Base-by-base conservation (phyloP, 495 filamentous ascomycete species). In the Xylaria grammica region DNA sequence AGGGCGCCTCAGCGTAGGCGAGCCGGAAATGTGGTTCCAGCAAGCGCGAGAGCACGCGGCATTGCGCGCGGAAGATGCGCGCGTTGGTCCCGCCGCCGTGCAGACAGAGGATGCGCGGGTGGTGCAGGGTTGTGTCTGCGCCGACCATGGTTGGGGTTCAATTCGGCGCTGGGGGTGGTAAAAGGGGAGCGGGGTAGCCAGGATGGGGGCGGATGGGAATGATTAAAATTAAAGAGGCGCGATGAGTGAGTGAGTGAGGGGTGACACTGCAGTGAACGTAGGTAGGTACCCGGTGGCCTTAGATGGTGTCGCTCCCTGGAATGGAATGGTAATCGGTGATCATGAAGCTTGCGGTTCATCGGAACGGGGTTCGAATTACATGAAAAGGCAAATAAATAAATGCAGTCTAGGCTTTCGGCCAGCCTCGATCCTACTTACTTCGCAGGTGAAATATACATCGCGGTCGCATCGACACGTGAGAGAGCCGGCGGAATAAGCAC, bases 21-120 rank as follows among this genome's bases (percentile, higher is more conserved):
- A 89, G 76, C 9, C 87, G 82, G 73, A 90, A 90, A 51, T 77
- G 65, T 4, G 75, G 67, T 6, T 66, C 50, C 3, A 91, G 81
- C 10, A 59, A 63, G n/a, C 65, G 61, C 36, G 74, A 73, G 13
- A 90, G 69, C 15, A 74, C 73, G 61, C 87, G 86, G 62, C 82
- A 84, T 74, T 91, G 89, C 1, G 74, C 60, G 24, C 74, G 74
- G 75, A 90, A 90, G 65, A 90, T 82, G n/a, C 77, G 64, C 2
- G 79, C 85, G 67, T 86, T 90, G 52, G 83, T 80, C 63, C 87
- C 87, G 55, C 87, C 87, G 70, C 89, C 88, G 73, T 90, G 87
- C 51, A 90, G 81, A 75, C 86, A 90, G 65, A 90, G 86, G 51
- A 91, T 81, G 44, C 87, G 86, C 13, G 87, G 87, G 32, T 85